phyloP scores from a whole-genome alignment of 306 rosid species.

The Astragalus membranaceus region DNA sequence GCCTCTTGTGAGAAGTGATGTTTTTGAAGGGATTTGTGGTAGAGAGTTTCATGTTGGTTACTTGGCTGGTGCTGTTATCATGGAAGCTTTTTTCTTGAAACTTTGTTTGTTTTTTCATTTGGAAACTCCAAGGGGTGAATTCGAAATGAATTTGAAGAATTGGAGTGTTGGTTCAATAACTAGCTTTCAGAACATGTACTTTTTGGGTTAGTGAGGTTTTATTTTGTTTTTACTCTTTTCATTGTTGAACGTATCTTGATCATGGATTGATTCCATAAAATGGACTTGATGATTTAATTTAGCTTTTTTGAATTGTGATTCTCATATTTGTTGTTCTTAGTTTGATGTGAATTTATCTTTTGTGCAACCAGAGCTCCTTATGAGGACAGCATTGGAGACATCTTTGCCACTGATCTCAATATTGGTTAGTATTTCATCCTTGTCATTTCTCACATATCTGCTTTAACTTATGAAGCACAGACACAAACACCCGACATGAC shows the following conservation, averaged over 20 bases:
- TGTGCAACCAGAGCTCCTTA: slow-evolving; percentile 46
- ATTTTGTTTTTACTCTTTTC: neutral
- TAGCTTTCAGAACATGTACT: slow-evolving; percentile 43
- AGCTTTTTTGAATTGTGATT: neutral
- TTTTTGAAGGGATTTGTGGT: slow-evolving; percentile 31
- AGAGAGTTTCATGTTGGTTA: slow-evolving; percentile 39
- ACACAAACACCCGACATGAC: too few relatives aligned
- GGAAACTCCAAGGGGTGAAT: slow-evolving; percentile 30
- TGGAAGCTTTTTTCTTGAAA: slow-evolving; percentile 53
- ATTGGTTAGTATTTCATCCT: slow-evolving; percentile 41
- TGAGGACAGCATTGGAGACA: slow-evolving; percentile 50
- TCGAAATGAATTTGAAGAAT: slow-evolving; percentile 45
- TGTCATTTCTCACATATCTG: neutral
- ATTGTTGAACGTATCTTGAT: neutral
- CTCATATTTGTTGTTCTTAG: neutral
- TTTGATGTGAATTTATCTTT: slow-evolving; percentile 27
- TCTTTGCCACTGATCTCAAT: slow-evolving; percentile 50
- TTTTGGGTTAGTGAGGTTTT: slow-evolving; percentile 52
- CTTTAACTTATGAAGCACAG: too few relatives aligned
- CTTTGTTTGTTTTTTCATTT: slow-evolving; percentile 34
- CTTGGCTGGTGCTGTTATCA: slow-evolving; percentile 56
- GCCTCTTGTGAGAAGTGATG: slow-evolving; percentile 50
- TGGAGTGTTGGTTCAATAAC: slow-evolving; percentile 72
- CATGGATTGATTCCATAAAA: neutral
- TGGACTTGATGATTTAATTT: slow-evolving; percentile 3